Evolutionary conservation across 768 basidiomycete genomes (phyloP), one percentile per base, ranked within the genome.

Genomic region (Lentinula edodes): DNA sequence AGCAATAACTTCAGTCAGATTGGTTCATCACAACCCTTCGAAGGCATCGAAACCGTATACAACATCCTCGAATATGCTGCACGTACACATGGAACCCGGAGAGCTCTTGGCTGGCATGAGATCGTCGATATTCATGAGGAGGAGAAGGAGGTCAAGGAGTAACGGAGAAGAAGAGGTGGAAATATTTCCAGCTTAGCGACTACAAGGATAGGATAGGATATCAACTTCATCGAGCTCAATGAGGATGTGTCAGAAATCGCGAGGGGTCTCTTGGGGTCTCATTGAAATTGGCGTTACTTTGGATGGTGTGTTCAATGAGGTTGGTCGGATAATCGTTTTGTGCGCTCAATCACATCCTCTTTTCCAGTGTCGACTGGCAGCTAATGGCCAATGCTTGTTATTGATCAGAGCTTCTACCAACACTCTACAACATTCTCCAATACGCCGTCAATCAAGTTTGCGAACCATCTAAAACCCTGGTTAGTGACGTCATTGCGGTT

Each of bases 101-200:
- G 90, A 5, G 93, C 91, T 0, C 71, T 92, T 6, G 96, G 95
- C 0, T 89, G 85, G 80, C 79, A 96, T 38, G 90, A 92, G 60
- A 67, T 95, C 36, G 69, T 91, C 58, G 70, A 77, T 6, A 76
- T 87, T 28, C 78, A 93, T 69, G 86, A 91, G 67, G 96, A 98
- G 75, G 88, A 87, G 71, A 98, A 97, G 77, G 86, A 93, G 68
- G 84, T 98, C 38, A 89, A 83, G 70, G 93, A 72, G 80, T 87
- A 35, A 85, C 75, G 3, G 91, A 98, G 80, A 92, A 77, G 73
- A 99, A 99, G 84, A 92, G 81, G 60, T 99, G 96, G 96, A 93
- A 90, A 71, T 98, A 89, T 75, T 99, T 93, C 74, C 83, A 95
- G 73, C 82, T 98, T 61, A 89, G 89, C 73, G 89, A 90, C 63